Evolutionary conservation across 768 basidiomycete genomes (phyloP).

Genomic region (Lactifluus pinguis): DNA sequence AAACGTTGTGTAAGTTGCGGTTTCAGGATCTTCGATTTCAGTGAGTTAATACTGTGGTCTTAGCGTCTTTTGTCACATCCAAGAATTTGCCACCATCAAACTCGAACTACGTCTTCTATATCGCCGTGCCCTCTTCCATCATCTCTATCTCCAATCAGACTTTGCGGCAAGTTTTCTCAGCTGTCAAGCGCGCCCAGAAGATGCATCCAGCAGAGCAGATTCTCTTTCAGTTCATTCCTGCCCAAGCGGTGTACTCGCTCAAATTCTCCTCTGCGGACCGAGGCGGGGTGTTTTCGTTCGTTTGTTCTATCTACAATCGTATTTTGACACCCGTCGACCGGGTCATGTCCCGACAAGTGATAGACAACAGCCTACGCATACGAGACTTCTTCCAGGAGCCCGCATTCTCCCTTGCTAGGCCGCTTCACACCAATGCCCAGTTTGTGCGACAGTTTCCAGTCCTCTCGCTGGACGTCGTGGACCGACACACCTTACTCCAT

Average conservation of each 20-base stretch:
- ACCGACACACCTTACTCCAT: constrained; percentile 59
- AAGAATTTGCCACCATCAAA: constrained; percentile 30
- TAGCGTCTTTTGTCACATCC: constrained; percentile 41
- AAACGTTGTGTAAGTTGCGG: constrained; percentile 42
- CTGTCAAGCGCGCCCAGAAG: constrained; percentile 48
- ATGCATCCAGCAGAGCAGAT: constrained; percentile 39
- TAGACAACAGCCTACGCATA: constrained; percentile 31
- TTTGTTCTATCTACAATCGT: constrained; percentile 63
- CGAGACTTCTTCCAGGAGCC: constrained; percentile 55
- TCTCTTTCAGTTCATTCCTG: constrained; percentile 68
- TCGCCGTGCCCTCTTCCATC: constrained; percentile 50
- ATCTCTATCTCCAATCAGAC: constrained; percentile 57
- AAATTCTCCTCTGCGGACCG: constrained; percentile 36
- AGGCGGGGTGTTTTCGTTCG: constrained; percentile 41
- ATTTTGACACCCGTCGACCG: constrained; percentile 54
- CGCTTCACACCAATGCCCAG: constrained; percentile 28
- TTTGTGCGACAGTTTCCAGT: constrained; percentile 34
- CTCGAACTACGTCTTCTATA: constrained; percentile 52
- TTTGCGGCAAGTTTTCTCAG: constrained; percentile 61
- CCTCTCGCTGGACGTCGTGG: constrained; percentile 40
- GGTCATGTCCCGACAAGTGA: constrained; percentile 45
- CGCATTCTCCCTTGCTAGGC: constrained; percentile 52
- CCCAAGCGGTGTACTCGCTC: constrained; percentile 43
- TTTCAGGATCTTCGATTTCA: not conserved
- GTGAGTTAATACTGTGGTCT: not conserved